phyloP scores from a whole-genome alignment of 2,329 filamentous ascomycete species.

The Penicillium sp. region DNA sequence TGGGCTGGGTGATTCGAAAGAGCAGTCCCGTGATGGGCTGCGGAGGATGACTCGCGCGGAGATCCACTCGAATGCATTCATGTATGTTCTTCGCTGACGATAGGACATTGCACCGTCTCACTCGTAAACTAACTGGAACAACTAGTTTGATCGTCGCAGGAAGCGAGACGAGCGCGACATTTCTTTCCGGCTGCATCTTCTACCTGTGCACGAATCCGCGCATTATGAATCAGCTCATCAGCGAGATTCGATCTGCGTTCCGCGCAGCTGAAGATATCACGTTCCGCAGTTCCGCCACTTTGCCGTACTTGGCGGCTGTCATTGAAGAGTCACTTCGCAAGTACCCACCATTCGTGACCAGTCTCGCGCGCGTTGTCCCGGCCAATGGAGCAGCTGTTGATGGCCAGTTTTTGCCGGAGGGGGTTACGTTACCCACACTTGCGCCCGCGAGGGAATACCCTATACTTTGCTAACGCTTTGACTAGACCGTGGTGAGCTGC shows the following conservation, averaged over 20 bases:
- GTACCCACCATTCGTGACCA: constrained; percentile 45
- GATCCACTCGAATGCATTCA: constrained; percentile 29
- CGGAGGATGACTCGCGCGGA: constrained; percentile 27
- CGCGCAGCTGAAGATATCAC: constrained; percentile 33
- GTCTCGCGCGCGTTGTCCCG: constrained; percentile 30
- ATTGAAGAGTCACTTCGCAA: constrained; percentile 53
- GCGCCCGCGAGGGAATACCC: too few relatives aligned
- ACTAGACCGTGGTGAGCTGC: constrained; percentile 20
- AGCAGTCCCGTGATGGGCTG: constrained; percentile 15
- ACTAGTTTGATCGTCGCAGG: constrained; percentile 39
- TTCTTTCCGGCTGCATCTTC: constrained; percentile 41
- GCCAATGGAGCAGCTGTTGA: constrained; percentile 35
- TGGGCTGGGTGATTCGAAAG: constrained; percentile 22
- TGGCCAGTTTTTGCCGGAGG: constrained; percentile 36
- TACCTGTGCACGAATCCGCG: constrained; percentile 28
- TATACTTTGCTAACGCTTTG: not conserved
- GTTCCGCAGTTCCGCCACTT: constrained; percentile 22
- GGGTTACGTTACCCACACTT: constrained; percentile 17
- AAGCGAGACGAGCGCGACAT: constrained; percentile 45
- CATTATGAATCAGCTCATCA: constrained; percentile 19
- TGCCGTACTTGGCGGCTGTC: constrained; percentile 50
- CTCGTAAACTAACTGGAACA: not conserved
- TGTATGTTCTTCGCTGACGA: constrained; percentile 14
- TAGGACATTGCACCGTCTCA: not conserved
- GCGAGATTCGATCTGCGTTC: constrained; percentile 31